Evolutionary conservation across 139 green algal genomes (phyloP).

Genomic region (Trebouxia sp.): DNA sequence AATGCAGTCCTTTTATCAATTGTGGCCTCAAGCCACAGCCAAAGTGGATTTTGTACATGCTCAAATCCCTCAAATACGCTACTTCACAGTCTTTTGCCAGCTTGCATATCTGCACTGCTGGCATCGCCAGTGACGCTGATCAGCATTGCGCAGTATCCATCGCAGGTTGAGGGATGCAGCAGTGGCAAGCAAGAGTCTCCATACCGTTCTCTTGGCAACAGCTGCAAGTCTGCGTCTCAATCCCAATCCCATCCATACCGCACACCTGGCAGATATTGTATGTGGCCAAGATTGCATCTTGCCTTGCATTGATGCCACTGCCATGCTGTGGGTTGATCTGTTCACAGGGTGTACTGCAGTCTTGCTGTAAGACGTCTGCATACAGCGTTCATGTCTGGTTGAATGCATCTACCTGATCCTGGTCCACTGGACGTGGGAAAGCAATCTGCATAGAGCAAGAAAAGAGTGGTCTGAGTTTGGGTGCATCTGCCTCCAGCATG

Average conservation of each 20-base stretch:
- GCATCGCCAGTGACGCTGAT: neutral
- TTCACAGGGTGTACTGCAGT: conserved; percentile 1
- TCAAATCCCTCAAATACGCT: no score
- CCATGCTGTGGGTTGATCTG: neutral
- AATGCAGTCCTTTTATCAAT: no score
- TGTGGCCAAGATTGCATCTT: neutral
- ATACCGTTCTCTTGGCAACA: neutral
- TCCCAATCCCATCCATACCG: neutral
- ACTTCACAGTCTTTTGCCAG: no score
- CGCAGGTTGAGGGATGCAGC: neutral
- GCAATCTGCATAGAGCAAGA: conserved; percentile 17
- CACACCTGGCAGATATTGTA: neutral
- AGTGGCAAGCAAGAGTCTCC: conserved; percentile 2
- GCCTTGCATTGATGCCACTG: neutral
- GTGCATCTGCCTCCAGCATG: no score
- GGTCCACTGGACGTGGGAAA: neutral
- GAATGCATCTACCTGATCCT: neutral
- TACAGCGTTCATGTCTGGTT: neutral
- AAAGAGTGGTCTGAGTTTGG: no score
- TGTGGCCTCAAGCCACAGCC: no score
- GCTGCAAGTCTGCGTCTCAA: neutral
- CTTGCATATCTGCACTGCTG: neutral
- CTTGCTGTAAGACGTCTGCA: no score
- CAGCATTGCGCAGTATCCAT: neutral
- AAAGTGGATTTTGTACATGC: no score